Base-by-base conservation (phyloP, 208 protist genomes). In the Polymyxa betae region DNA sequence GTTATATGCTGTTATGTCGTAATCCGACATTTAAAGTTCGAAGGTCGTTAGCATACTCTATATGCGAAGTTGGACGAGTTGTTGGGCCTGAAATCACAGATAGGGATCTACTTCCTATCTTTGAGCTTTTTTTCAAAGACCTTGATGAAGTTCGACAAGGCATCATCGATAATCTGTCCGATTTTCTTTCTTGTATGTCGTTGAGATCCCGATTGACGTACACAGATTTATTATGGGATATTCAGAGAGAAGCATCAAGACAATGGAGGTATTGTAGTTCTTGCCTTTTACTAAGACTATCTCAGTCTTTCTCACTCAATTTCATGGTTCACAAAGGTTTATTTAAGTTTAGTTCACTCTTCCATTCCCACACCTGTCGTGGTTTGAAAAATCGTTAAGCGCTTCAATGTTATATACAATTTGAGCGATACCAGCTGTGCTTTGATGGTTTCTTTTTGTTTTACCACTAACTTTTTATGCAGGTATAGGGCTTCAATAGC, bases 21-120 rank as follows among this genome's bases (percentile, higher is more conserved):
- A 43, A 82, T 43, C 72, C 72, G 5, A 82, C 5, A 43, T 82
- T 82, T n/a, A 82, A 82, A n/a, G 72, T 82, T 12, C 5, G 72
- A 82, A 35, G 72, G 12, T 38, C 72, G 72, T n/a, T 82, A 43
- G 72, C 72, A 20, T 82, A 40, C n/a, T 82, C 72, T 20, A 5
- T 82, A 43, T 43, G 10, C 10, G 5, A 5, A n/a, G n/a, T 82
- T 5, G 72, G 16, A 20, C 72, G 72, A 5, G n/a, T 82, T 20
- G 5, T 82, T 5, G 72, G 72, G 5, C 72, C 72, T 20, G 72
- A 82, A n/a, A 35, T 82, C 35, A 82, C 72, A 43, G 72, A 82
- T n/a, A 5, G 35, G 16, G 72, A 45, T 43, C 72, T 82, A 5
- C 12, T 43, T 20, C 5, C n/a, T 20, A 45, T 16, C 5, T 82